Evolutionary conservation across 2,329 filamentous ascomycete species (phyloP).

Genomic region (Botrytis aclada): DNA sequence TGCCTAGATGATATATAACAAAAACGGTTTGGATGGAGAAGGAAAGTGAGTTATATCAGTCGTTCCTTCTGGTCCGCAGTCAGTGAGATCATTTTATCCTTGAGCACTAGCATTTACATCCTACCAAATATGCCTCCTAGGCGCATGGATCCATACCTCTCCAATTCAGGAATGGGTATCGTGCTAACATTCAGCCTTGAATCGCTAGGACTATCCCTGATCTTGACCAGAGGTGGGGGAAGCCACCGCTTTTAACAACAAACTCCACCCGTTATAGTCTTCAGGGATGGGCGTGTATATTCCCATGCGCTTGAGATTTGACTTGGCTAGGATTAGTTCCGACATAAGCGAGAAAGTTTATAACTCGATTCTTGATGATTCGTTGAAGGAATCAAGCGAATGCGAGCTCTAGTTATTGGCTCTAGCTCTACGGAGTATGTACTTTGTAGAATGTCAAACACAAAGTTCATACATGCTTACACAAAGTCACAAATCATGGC

Average conservation of each 20-base stretch:
- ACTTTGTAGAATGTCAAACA: background rate
- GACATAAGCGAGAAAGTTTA: background rate
- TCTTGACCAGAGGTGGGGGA: conserved; percentile 8
- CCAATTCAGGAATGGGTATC: conserved; percentile 23
- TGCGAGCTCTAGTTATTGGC: background rate
- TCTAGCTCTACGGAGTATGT: background rate
- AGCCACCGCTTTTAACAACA: conserved; percentile 1
- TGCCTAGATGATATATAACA: conserved; percentile 18
- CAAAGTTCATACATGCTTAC: background rate
- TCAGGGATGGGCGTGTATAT: background rate
- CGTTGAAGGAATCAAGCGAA: conserved; percentile 9
- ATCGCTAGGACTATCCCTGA: conserved; percentile 22
- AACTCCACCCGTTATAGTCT: conserved; percentile 16
- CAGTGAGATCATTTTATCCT: conserved; percentile 34
- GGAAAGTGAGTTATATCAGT: conserved; percentile 20
- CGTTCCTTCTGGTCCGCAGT: conserved; percentile 17
- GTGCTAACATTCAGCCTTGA: conserved; percentile 32
- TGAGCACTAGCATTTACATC: conserved; percentile 18
- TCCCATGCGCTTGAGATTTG: conserved; percentile 17
- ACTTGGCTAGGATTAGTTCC: background rate
- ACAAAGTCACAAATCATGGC: background rate
- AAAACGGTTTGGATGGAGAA: background rate
- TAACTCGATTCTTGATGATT: conserved; percentile 7
- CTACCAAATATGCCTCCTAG: conserved; percentile 17
- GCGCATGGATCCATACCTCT: conserved; percentile 20